These are phyloP conservation scores for Fusarium cicatricum DNA, from an alignment of 2,329 filamentous ascomycete genomes.

Conservation along the genomic window DNA sequence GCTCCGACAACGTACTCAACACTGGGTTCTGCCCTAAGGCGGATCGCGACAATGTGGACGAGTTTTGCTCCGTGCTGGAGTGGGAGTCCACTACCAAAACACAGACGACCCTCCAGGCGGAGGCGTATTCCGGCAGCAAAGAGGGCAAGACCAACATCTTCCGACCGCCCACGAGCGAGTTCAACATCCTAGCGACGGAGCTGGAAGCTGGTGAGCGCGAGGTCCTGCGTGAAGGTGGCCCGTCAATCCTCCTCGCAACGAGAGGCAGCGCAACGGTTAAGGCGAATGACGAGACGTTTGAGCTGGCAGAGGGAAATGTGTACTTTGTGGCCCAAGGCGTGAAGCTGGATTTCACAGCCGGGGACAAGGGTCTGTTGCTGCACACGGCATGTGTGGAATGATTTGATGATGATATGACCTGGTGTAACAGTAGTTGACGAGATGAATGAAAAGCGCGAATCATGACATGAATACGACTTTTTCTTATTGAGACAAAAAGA, in stretches of 20 bases:
- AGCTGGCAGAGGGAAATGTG: constrained; percentile 36
- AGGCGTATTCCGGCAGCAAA: constrained; percentile 58
- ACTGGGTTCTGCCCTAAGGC: constrained; percentile 75
- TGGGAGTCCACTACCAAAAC: constrained; percentile 68
- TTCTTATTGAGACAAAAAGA: neutral
- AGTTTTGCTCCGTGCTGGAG: constrained; percentile 69
- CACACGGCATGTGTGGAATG: constrained; percentile 35
- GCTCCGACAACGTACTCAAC: constrained; percentile 78
- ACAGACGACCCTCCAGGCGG: constrained; percentile 63
- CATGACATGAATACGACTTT: too few relatives aligned
- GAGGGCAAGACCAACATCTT: constrained; percentile 71
- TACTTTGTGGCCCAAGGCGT: constrained; percentile 40
- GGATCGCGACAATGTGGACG: constrained; percentile 69
- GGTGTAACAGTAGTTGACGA: neutral
- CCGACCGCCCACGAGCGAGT: constrained; percentile 74
- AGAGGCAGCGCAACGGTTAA: constrained; percentile 32
- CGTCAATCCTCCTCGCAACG: constrained; percentile 36
- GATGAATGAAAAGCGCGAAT: neutral
- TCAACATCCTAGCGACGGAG: constrained; percentile 70
- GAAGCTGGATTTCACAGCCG: constrained; percentile 31
- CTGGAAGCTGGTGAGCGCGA: constrained; percentile 68
- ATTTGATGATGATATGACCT: neutral
- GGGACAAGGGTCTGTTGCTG: constrained; percentile 28
- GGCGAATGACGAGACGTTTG: constrained; percentile 31
- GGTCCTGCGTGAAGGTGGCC: constrained; percentile 38